phyloP scores from a whole-genome alignment of 345 rosid species.

The Brassica juncea region DNA sequence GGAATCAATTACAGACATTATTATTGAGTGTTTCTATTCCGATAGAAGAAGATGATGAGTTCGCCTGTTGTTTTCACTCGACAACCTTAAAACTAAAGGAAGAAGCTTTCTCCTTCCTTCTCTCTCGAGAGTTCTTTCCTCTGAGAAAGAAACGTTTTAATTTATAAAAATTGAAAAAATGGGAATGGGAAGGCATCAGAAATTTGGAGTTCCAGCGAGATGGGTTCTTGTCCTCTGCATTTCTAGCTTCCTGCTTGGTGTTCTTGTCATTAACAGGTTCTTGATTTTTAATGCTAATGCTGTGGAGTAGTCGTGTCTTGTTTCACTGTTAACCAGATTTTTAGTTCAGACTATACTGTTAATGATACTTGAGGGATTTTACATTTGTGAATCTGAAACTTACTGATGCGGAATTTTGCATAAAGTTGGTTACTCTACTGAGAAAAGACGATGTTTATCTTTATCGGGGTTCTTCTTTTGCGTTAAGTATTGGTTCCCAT shows the following conservation, averaged over 20 bases:
- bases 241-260: constrained; percentile 72
- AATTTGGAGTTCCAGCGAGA: constrained; percentile 56
- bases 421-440: not conserved
- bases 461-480: too few relatives aligned
- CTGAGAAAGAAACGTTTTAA: not conserved
- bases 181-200: constrained; percentile 43
- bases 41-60: constrained; percentile 31
- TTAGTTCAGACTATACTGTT: not conserved
- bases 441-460: too few relatives aligned
- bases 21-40: constrained; percentile 15
- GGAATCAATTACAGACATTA: constrained; percentile 31
- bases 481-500: too few relatives aligned
- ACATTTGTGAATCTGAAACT: constrained; percentile 33
- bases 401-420: constrained; percentile 19
- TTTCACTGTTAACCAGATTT: not conserved
- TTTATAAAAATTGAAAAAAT: not conserved
- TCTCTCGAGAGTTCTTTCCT: not conserved
- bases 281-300: too few relatives aligned
- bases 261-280: constrained; percentile 43
- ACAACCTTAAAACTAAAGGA: constrained; percentile 42
- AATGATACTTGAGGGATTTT: constrained; percentile 10
- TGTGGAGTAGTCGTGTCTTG: not conserved
- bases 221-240: constrained; percentile 57
- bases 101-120: constrained; percentile 14
- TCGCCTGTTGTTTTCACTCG: constrained; percentile 33